Evolutionary conservation across 2,329 filamentous ascomycete species (phyloP).

Genomic region (Diaporthe citri): DNA sequence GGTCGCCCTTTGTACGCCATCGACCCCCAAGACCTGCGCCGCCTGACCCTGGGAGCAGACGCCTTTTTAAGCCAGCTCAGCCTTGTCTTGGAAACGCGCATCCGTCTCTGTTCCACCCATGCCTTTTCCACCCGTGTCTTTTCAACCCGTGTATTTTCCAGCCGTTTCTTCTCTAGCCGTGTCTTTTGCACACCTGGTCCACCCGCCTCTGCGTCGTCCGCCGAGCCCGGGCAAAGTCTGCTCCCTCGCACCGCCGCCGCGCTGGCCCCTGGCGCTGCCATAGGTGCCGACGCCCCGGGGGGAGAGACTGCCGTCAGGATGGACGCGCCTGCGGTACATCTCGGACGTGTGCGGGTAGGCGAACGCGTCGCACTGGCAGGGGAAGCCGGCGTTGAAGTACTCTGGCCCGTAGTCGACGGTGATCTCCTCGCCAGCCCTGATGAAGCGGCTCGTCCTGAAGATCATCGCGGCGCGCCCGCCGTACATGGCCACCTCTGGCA

Average conservation of each 20-base stretch:
- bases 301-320: neutral
- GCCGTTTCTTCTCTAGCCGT: neutral
- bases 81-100: neutral
- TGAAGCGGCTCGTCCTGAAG: slow-evolving; percentile 14
- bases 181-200: neutral
- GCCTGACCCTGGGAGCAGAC: neutral
- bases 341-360: slow-evolving; percentile 11
- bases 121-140: too few species aligned
- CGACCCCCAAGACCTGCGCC: neutral
- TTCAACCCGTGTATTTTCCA: neutral
- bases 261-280: neutral
- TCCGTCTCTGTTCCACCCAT: neutral
- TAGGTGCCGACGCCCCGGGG: neutral
- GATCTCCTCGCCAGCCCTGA: slow-evolving; percentile 19
- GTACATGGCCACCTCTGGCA: neutral
- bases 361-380: slow-evolving; percentile 19
- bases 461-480: slow-evolving; percentile 15
- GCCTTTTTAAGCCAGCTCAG: neutral
- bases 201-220: neutral
- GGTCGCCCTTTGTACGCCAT: neutral
- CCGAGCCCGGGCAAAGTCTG: neutral
- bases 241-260: neutral
- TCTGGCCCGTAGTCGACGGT: slow-evolving; percentile 9
- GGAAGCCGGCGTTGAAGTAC: neutral
- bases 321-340: neutral